Percentiles rank a stretch among this genome's conserved stretches.
phyloP scores from a whole-genome alignment of 805 yeast genomes.

The Candida ponderosae region DNA sequence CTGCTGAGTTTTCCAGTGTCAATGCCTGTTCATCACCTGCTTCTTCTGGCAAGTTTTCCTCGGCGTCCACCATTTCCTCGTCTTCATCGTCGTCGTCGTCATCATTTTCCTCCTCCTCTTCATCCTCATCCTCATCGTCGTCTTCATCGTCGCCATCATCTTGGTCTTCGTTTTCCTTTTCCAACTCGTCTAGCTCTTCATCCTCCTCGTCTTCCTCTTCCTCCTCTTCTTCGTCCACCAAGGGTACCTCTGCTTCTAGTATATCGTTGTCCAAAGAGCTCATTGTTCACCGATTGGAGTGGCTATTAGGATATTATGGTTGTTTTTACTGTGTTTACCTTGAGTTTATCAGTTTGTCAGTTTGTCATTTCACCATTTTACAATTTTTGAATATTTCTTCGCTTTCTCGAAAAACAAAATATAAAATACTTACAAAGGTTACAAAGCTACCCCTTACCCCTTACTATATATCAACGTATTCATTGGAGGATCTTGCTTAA shows the following conservation, averaged over 20 bases:
- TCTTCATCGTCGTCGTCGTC: constrained; percentile 14
- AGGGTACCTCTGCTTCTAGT: not conserved
- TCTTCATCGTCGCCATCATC: constrained; percentile 18
- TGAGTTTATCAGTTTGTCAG: too few species aligned
- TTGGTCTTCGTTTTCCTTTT: constrained; percentile 7
- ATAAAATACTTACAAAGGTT: too few species aligned
- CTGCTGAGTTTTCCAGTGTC: too few species aligned
- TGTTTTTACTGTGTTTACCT: too few species aligned
- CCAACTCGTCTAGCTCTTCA: constrained; percentile 4
- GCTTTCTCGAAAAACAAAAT: too few species aligned
- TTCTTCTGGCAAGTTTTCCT: constrained; percentile 16
- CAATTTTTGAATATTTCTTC: too few species aligned
- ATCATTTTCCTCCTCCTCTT: constrained; percentile 19
- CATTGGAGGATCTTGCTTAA: too few species aligned
- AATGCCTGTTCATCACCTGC: constrained; percentile 22
- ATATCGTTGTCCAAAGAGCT: not conserved
- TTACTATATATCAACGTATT: too few species aligned
- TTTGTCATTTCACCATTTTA: too few species aligned
- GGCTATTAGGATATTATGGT: too few species aligned
- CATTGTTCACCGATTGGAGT: too few species aligned
- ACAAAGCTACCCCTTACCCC: too few species aligned
- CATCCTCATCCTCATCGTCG: constrained; percentile 15
- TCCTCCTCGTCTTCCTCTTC: constrained; percentile 14
- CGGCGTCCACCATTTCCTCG: constrained; percentile 21
- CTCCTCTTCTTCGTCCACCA: constrained; percentile 14